A percentile compares a stretch with the other conserved stretches of the same genome.
These are phyloP conservation scores for Conringia planisiliqua DNA, from an alignment of 345 rosid genomes.

Conservation along the genomic window DNA sequence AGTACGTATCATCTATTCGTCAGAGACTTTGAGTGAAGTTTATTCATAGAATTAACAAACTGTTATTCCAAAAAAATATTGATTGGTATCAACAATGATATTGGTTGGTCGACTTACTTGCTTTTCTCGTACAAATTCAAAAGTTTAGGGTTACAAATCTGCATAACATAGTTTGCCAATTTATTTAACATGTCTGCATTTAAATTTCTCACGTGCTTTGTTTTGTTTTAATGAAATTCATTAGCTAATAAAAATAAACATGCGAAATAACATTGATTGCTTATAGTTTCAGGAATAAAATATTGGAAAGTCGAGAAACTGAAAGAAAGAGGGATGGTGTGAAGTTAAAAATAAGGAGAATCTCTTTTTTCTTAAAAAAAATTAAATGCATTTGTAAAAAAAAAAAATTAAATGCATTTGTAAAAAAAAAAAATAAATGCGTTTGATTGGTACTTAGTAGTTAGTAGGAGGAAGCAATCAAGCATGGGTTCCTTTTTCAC, in stretches of 20 bases:
- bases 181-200: background rate
- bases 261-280: background rate
- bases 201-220: background rate
- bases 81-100: too few relatives aligned
- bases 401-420: constrained; percentile 8
- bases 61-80: too few relatives aligned
- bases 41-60: background rate
- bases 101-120: too few relatives aligned
- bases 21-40: background rate
- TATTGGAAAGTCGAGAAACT: background rate
- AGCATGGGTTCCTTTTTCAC: constrained; percentile 29
- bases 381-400: background rate
- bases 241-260: background rate
- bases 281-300: background rate
- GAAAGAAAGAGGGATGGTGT: constrained; percentile 14
- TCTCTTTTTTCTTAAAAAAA: background rate
- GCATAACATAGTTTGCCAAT: background rate
- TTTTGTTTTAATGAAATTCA: background rate
- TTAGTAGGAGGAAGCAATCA: constrained; percentile 13
- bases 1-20: background rate
- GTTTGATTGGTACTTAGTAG: constrained; percentile 14
- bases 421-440: background rate
- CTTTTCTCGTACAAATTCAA: background rate
- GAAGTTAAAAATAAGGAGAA: constrained; percentile 16
- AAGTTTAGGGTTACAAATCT: background rate